Evolutionary conservation across 2,329 filamentous ascomycete species (phyloP), one percentile per base, ranked within the genome.

Genomic region (Seiridium unicorne): DNA sequence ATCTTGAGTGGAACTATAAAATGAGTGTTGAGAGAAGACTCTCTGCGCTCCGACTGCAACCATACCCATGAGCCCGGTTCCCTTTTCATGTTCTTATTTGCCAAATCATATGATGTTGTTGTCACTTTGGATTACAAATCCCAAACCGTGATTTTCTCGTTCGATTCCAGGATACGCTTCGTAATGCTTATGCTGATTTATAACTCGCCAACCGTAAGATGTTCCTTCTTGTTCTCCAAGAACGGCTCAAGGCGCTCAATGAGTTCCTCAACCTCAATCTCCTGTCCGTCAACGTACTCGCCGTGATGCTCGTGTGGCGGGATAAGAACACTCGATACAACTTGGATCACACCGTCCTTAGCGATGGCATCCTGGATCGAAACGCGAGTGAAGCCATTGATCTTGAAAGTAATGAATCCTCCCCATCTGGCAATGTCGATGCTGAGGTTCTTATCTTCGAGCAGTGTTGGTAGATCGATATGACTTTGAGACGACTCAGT

Each of bases 321-420:
- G 64, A 97, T 86, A 60, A 96, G 76, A 0, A 97, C 86, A 60
- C 82, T 82, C 53, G 83, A 81, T 0, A 95, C 80, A 13, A 94
- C 87, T 60, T 97, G 93, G 44, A 96, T 84, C 11, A 94, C 92
- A 38, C 93, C 93, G 70, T 97, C 91, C 69, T 82, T 84, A 0
- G 89, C 90, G 59, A 95, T 74, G 0, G 81, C 88, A 70, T 97
- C 92, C 63, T 87, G 79, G 5, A 91, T 77, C 0, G 79, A 78
- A 1, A 96, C 89, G 5, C 79, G 79, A 3, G 82, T 79, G 65
- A 88, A 89, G 11, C 88, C 91, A 69, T 97, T 97, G 68, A 96
- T 82, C 71, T 86, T 86, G 62, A 97, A 88, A 4, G 76, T 81
- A 57, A 90, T 85, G 68, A 90, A 87, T 0, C 89, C 85, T n/a